A percentile compares a stretch with the other conserved stretches of the same genome.
Conservation (phyloP, 176 grass and related monocot genomes). For the Triticum turgidum region DNA sequence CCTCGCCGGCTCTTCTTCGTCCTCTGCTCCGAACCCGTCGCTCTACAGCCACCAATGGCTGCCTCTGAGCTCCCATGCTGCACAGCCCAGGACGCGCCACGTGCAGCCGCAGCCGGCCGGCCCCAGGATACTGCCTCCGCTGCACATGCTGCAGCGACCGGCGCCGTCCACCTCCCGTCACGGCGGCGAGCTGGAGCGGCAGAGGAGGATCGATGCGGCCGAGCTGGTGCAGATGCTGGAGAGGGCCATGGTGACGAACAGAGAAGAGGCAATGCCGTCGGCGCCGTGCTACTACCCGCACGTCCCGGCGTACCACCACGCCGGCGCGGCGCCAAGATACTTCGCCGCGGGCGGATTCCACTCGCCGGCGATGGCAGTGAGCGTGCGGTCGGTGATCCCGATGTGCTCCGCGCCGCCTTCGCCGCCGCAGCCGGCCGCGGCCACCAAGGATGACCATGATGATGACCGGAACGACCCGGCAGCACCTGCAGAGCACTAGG, state of each 20-base stretch:
- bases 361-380: slow-evolving; percentile 69
- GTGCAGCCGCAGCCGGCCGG: not conserved
- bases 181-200: not conserved
- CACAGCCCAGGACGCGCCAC: not conserved
- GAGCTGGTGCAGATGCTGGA: slow-evolving; percentile 48
- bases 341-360: slow-evolving; percentile 39
- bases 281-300: slow-evolving; percentile 32
- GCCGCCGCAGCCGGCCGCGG: not conserved
- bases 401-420: slow-evolving; percentile 60
- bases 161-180: slow-evolving; percentile 5
- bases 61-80: not conserved
- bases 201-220: slow-evolving; percentile 15
- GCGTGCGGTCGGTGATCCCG: slow-evolving; percentile 66
- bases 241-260: slow-evolving; percentile 9
- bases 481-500: not conserved
- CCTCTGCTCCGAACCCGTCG: slow-evolving; percentile 32
- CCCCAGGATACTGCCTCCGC: slow-evolving; percentile 48
- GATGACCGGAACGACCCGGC: not conserved
- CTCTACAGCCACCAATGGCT: slow-evolving; percentile 52
- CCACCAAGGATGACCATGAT: slow-evolving; percentile 29
- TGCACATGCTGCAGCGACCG: slow-evolving; percentile 47
- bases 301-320: slow-evolving; percentile 20
- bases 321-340: slow-evolving; percentile 20
- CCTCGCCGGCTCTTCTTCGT: not conserved
- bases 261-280: slow-evolving; percentile 24